phyloP scores from a whole-genome alignment of 2,329 filamentous ascomycete species.

The Fusarium acutatum region DNA sequence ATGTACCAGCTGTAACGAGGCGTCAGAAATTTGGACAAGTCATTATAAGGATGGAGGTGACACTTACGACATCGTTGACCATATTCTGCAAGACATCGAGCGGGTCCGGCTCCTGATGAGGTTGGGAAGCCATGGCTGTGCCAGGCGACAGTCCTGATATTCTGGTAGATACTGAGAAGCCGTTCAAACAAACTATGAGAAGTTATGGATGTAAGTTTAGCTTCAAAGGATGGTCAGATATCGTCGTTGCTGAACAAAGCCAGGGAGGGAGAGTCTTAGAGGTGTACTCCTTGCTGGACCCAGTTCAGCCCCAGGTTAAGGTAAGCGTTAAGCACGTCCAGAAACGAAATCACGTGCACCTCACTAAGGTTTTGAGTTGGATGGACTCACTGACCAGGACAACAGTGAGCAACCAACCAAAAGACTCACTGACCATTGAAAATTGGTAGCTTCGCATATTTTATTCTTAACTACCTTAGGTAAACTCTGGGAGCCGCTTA shows the following conservation, averaged over 20 bases:
- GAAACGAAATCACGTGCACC: slow-evolving; percentile 32
- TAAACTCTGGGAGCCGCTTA: background rate
- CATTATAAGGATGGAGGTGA: background rate
- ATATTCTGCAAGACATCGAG: slow-evolving; percentile 61
- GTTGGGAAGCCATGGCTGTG: slow-evolving; percentile 44
- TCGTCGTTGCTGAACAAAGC: slow-evolving; percentile 20
- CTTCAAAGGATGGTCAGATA: slow-evolving; percentile 5
- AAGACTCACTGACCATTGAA: background rate
- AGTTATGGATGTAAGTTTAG: background rate
- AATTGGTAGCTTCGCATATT: background rate
- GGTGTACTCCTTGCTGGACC: slow-evolving; percentile 4
- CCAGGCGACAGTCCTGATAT: background rate
- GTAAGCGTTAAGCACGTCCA: background rate
- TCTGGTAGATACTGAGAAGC: background rate
- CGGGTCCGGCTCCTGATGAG: slow-evolving; percentile 47
- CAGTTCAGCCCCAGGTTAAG: slow-evolving; percentile 2
- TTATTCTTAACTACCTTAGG: background rate
- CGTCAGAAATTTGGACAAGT: slow-evolving; percentile 3
- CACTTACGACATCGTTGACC: slow-evolving; percentile 64
- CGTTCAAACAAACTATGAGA: background rate
- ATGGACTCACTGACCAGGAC: background rate
- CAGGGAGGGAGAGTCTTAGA: background rate
- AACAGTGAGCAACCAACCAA: background rate
- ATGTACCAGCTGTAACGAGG: slow-evolving; percentile 60
- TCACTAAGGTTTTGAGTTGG: background rate